phyloP scores from a whole-genome alignment of 1,284 basidiomycete species.

The Cerioporus squamosus region DNA sequence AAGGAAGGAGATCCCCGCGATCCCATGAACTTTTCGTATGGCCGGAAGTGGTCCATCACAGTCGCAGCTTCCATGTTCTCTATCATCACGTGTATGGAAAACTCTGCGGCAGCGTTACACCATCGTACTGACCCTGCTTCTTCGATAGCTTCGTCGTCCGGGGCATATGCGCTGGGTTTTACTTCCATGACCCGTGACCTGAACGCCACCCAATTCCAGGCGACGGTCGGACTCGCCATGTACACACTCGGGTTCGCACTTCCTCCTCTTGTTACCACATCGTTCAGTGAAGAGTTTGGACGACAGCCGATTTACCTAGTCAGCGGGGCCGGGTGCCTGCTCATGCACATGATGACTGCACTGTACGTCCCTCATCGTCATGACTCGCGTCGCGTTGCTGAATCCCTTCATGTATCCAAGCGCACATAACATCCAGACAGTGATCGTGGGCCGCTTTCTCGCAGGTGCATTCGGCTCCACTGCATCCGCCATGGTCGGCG shows the following conservation, averaged over 20 bases:
- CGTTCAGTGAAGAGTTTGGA: constrained; percentile 82
- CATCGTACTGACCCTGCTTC: not conserved
- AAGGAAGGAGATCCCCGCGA: constrained; percentile 50
- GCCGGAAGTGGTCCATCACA: constrained; percentile 57
- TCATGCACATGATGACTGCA: constrained; percentile 66
- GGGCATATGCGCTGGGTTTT: constrained; percentile 63
- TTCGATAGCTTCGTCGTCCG: constrained; percentile 51
- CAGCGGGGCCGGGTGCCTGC: constrained; percentile 56
- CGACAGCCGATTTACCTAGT: constrained; percentile 70
- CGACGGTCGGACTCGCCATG: constrained; percentile 61
- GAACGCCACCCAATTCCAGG: constrained; percentile 59
- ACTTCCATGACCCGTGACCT: constrained; percentile 69
- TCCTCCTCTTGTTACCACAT: constrained; percentile 72
- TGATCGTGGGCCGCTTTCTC: constrained; percentile 70
- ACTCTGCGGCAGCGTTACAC: not conserved
- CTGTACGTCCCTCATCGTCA: constrained; percentile 48
- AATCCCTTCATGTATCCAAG: constrained; percentile 35
- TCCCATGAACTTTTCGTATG: constrained; percentile 51
- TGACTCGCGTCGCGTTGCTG: not conserved
- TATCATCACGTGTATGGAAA: constrained; percentile 50
- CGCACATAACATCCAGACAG: constrained; percentile 69
- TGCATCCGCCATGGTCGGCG: constrained; percentile 78
- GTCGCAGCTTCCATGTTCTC: constrained; percentile 62
- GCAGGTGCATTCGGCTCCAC: constrained; percentile 73
- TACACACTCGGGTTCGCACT: constrained; percentile 74